Evolutionary conservation across 768 basidiomycete species (phyloP), one percentile per base, ranked within the genome.

Genomic region (Terana coerulea): DNA sequence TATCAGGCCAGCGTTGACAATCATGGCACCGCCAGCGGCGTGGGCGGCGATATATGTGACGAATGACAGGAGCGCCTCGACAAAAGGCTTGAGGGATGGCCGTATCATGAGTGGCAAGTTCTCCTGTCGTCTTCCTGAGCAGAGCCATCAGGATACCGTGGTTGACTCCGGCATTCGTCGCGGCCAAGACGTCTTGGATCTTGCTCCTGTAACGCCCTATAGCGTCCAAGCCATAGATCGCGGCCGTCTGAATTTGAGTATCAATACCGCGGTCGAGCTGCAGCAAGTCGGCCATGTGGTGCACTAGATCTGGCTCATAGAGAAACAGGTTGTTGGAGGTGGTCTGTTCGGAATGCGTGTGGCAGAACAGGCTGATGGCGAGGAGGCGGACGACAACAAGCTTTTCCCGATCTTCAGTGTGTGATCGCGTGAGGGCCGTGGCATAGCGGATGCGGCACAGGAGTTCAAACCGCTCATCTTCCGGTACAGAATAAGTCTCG

Each of bases 111-210:
- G 79, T 78, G 48, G 79, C 75, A 19, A 93, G 81, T 53, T 92
- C 87, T 15, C 75, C 66, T 15, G 91, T 85, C 21, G 89, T 88
- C 68, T 84, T 86, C 54, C 94, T 81, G 49, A 98, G 76, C 30
- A 94, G 74, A 25, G 88, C 86, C 86, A 98, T 91, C 22, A 99
- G 68, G 34, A 93, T 86, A 11, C 97, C 97, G 63, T 98, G 97
- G 61, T 93, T 97, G 49, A 98, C 92, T 37, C 92, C 92, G 22
- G 92, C 95, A 64, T 97, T 97, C 31, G 98, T 80, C 1, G 94
- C 86, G 4, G 86, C 85, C 40, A 97, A 69, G 33, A 95, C 91
- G 63, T 98, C 97, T 59, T 84, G 81, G 30, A 90, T 78, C 64
- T 87, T 91, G 53, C 72, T 75, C 54, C 91, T 81, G 66, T 95